Conservation (phyloP, 106 monocot genomes). For the Cymbidium sinense region DNA sequence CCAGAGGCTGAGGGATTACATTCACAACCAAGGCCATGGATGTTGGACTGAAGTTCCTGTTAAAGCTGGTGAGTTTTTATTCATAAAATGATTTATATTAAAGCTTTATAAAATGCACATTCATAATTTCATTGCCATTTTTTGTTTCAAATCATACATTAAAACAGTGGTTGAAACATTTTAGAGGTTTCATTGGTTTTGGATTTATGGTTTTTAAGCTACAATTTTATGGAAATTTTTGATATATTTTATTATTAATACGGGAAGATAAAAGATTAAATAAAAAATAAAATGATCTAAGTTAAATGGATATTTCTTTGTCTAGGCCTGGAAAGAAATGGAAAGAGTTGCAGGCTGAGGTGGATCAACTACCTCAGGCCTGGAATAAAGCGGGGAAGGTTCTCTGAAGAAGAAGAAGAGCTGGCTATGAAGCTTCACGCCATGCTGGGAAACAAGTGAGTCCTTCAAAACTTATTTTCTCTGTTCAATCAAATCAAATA, state of each 20-base stretch:
- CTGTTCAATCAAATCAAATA: too few species aligned
- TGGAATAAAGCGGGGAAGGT: background rate
- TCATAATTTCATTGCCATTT: too few species aligned
- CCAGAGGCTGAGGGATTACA: conserved; percentile 32
- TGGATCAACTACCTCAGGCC: conserved; percentile 35
- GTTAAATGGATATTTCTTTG: background rate
- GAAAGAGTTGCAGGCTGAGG: conserved; percentile 70
- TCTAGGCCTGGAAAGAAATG: conserved; percentile 34
- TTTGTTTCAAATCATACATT: too few species aligned
- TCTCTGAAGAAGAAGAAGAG: background rate
- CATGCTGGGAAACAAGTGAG: background rate
- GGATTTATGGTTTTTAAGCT: too few species aligned
- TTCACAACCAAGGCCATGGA: conserved; percentile 26
- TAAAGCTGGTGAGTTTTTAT: conserved; percentile 23
- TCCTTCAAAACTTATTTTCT: background rate
- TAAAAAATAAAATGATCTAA: too few species aligned
- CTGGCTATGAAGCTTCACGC: background rate
- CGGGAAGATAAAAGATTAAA: too few species aligned
- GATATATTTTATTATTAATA: too few species aligned
- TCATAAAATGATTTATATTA: too few species aligned
- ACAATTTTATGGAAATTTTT: too few species aligned
- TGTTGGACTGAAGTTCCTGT: conserved; percentile 38
- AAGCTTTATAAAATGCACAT: too few species aligned
- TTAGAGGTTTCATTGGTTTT: too few species aligned
- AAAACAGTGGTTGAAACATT: too few species aligned